A percentile compares a stretch with the other conserved stretches of the same genome.
Evolutionary conservation across 352 stramenopile genomes (phyloP).

Genomic region (Pythium aristosporum): DNA sequence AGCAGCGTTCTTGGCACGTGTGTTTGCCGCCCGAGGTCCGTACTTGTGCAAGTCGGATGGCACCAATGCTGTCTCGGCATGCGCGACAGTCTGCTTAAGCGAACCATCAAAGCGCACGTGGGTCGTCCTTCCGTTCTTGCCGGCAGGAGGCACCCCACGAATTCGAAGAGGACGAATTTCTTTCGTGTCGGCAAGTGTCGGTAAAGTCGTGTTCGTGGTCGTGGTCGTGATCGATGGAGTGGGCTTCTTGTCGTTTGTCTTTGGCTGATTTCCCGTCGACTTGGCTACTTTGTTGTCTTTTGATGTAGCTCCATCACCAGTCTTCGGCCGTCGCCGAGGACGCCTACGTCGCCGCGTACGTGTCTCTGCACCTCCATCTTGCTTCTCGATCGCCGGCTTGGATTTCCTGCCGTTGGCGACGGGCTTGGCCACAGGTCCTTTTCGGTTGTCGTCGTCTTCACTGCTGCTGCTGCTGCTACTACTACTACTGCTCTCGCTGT

Average conservation of each 20-base stretch:
- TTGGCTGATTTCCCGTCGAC: not conserved
- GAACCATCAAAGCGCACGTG: constrained; percentile 30
- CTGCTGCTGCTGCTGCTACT: not conserved
- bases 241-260: not conserved
- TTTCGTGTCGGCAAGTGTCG: not conserved
- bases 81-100: not conserved
- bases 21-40: constrained; percentile 34
- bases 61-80: not conserved
- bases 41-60: constrained; percentile 56
- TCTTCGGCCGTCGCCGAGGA: constrained; percentile 25
- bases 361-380: not conserved
- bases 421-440: constrained; percentile 6
- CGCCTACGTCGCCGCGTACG: constrained; percentile 23
- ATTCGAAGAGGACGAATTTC: constrained; percentile 30
- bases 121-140: constrained; percentile 3
- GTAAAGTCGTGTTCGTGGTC: too few relatives aligned
- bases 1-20: not conserved
- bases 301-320: not conserved
- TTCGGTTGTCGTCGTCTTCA: constrained; percentile 14
- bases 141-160: constrained; percentile 15
- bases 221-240: not conserved
- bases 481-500: not conserved
- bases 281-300: not conserved
- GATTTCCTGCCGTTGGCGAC: not conserved
- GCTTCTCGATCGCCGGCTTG: not conserved